Conservation (phyloP, 1,284 basidiomycete species). For the Marasmius fiardii region DNA sequence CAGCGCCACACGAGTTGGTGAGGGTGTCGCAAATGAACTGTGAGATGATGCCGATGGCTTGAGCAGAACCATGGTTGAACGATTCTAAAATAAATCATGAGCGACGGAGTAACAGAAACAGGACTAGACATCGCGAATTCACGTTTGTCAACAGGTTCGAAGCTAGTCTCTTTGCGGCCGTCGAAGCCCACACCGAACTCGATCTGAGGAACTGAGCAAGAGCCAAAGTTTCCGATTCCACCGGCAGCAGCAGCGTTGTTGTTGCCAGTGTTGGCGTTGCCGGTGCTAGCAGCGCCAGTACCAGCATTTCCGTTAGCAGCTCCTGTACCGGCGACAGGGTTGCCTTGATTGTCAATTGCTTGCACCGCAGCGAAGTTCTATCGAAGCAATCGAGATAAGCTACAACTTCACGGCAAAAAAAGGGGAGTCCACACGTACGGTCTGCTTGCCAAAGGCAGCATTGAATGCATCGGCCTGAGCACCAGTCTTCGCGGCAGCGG, state of each 20-base stretch:
- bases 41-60: slow-evolving; percentile 52
- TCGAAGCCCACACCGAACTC: slow-evolving; percentile 60
- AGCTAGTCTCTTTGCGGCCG: slow-evolving; percentile 53
- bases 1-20: slow-evolving; percentile 40
- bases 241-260: not conserved
- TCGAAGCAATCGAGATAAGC: too few species aligned
- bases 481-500: slow-evolving; percentile 41
- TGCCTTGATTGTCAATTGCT: slow-evolving; percentile 36
- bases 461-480: slow-evolving; percentile 60
- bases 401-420: too few species aligned
- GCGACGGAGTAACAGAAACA: slow-evolving; percentile 10
- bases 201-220: slow-evolving; percentile 55
- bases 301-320: slow-evolving; percentile 4
- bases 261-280: not conserved
- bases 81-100: slow-evolving; percentile 26
- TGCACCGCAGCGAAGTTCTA: slow-evolving; percentile 37
- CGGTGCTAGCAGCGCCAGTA: not conserved
- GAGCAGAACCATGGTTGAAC: slow-evolving; percentile 49
- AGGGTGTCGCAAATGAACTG: slow-evolving; percentile 49
- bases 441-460: slow-evolving; percentile 46
- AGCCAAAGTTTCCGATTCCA: slow-evolving; percentile 51
- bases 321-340: slow-evolving; percentile 16
- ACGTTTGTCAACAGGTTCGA: slow-evolving; percentile 44
- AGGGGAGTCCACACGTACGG: too few species aligned
- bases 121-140: slow-evolving; percentile 10